A percentile compares a stretch with the other conserved stretches of the same genome.
phyloP scores from a whole-genome alignment of 1,284 basidiomycete species.

The Rhodotorula sp. region DNA sequence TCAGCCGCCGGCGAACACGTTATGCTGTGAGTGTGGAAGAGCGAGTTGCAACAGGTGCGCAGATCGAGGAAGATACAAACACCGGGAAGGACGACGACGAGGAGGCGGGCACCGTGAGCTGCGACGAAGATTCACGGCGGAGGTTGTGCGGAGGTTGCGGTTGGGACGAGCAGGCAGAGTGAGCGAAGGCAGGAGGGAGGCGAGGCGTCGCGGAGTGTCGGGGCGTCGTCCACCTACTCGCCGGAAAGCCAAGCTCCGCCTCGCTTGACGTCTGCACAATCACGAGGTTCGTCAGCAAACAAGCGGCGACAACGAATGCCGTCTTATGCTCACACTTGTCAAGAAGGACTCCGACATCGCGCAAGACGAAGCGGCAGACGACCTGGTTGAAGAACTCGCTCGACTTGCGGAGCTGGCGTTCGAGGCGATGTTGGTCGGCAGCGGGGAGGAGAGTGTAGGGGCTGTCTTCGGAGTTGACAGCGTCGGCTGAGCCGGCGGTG shows the following conservation, averaged over 20 bases:
- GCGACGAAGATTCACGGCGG: no score
- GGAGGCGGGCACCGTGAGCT: background rate
- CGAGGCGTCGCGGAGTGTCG: background rate
- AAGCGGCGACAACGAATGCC: no score
- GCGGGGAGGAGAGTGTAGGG: slow-evolving; percentile 57
- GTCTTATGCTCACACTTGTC: slow-evolving; percentile 63
- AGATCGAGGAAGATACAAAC: background rate
- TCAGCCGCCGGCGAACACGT: no score
- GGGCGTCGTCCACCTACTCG: background rate
- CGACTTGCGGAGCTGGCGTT: slow-evolving; percentile 70
- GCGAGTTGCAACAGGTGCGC: no score
- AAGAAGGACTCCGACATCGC: slow-evolving; percentile 63
- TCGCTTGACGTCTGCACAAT: slow-evolving; percentile 34
- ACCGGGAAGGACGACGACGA: no score
- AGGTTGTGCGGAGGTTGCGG: no score
- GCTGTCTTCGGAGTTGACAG: slow-evolving; percentile 55
- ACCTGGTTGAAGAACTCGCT: slow-evolving; percentile 90
- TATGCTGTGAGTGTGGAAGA: no score
- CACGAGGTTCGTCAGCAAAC: background rate
- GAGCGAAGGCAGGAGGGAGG: background rate
- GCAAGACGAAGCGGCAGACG: slow-evolving; percentile 85
- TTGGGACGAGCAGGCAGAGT: no score
- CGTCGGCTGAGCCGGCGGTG: slow-evolving; percentile 55
- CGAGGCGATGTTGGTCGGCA: slow-evolving; percentile 65
- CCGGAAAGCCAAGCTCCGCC: slow-evolving; percentile 36